Percentiles rank a stretch among this genome's conserved stretches.
These are phyloP conservation scores for Przewalskia tangutica DNA, from an alignment of 257 asterid species.

Conservation along the genomic window DNA sequence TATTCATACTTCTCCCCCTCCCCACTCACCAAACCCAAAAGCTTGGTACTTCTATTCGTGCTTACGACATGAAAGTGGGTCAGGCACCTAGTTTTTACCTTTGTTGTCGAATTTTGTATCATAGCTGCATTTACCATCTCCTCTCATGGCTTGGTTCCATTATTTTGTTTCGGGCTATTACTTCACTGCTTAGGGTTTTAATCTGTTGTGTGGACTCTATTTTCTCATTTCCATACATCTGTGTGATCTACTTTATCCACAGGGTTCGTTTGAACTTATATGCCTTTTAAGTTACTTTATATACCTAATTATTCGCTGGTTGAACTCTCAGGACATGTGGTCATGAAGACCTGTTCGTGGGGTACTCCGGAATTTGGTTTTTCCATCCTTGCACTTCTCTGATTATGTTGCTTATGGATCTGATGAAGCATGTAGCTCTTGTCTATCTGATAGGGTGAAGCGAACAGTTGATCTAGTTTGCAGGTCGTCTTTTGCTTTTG, in stretches of 20 bases:
- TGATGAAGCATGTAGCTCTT: neutral
- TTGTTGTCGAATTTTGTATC: neutral
- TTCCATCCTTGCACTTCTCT: neutral
- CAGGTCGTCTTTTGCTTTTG: neutral
- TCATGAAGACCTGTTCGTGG: neutral
- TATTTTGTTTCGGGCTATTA: neutral
- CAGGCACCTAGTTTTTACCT: neutral
- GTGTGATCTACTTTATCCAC: neutral
- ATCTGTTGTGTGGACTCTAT: neutral
- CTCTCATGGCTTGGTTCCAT: neutral
- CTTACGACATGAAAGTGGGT: neutral
- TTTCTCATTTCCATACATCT: neutral
- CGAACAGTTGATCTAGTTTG: neutral
- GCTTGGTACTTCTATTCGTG: neutral
- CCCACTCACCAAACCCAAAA: neutral
- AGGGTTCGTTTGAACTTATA: neutral
- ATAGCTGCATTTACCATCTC: neutral
- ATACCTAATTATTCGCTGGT: neutral
- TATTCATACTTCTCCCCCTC: no score
- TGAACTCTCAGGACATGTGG: neutral
- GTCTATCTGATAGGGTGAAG: neutral
- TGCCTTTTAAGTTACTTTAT: neutral
- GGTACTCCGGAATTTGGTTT: neutral
- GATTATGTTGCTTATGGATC: neutral
- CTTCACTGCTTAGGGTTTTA: neutral